phyloP scores from a whole-genome alignment of 2,329 filamentous ascomycete genomes.

The Cladosporium sp. region DNA sequence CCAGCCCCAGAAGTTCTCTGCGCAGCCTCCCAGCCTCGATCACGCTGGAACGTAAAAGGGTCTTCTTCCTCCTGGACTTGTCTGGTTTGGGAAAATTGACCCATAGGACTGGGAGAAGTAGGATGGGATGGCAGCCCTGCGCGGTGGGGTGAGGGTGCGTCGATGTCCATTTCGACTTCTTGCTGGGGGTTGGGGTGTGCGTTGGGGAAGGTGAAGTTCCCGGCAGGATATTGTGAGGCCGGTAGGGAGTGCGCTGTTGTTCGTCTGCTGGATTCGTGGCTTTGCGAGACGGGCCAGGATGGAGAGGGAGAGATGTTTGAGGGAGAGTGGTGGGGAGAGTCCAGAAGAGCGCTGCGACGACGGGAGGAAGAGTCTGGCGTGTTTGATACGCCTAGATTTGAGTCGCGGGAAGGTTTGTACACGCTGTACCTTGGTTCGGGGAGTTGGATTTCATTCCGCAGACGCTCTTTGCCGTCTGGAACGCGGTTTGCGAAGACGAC shows the following conservation, averaged over 20 bases:
- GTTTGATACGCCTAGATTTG: slow-evolving; percentile 21
- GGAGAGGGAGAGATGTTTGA: not conserved
- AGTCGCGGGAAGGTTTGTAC: slow-evolving; percentile 64
- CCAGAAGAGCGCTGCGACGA: slow-evolving; percentile 16
- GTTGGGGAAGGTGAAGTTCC: not conserved
- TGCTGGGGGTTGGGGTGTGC: not conserved
- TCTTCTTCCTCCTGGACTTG: slow-evolving; percentile 12
- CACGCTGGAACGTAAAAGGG: slow-evolving; percentile 24
- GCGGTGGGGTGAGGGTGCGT: not conserved
- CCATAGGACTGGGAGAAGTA: not conserved
- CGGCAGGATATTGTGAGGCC: not conserved
- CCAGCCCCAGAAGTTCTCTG: slow-evolving; percentile 45
- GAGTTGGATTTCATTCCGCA: slow-evolving; percentile 82
- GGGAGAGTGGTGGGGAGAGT: not conserved
- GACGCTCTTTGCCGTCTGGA: slow-evolving; percentile 87
- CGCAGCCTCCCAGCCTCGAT: slow-evolving; percentile 46
- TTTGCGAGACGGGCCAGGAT: not conserved
- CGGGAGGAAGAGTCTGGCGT: slow-evolving; percentile 15
- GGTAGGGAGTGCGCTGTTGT: not conserved
- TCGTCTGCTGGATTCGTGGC: not conserved
- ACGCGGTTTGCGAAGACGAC: slow-evolving; percentile 97
- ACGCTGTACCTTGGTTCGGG: slow-evolving; percentile 81
- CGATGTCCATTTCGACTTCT: not conserved
- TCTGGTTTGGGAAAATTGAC: not conserved
- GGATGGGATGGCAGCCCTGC: not conserved